Percentiles rank a stretch among this genome's conserved stretches.
Evolutionary conservation across 1,284 basidiomycete species (phyloP).

Genomic region (Lignosus rhinocerotis): DNA sequence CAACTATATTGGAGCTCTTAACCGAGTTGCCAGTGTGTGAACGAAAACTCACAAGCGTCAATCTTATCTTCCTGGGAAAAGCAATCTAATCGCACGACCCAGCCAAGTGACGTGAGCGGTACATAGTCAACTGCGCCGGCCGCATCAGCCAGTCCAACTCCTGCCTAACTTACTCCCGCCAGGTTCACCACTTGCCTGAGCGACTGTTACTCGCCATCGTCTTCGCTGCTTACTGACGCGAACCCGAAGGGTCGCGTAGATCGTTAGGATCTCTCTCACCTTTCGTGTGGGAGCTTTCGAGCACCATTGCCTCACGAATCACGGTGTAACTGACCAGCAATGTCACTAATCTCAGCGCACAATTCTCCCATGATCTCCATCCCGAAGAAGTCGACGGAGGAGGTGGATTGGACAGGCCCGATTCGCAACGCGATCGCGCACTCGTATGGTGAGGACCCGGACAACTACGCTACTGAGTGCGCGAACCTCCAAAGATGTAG

Average conservation of each 20-base stretch:
- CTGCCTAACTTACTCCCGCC: neutral
- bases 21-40: no score
- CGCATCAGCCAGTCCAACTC: neutral
- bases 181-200: neutral
- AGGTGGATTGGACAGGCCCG: conserved; percentile 91
- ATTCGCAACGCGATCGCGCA: conserved; percentile 86
- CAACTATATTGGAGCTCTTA: no score
- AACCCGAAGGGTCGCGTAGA: no score
- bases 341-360: conserved; percentile 52
- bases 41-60: no score
- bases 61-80: neutral
- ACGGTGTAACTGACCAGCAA: neutral
- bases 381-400: conserved; percentile 77
- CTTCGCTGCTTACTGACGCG: no score
- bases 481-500: conserved; percentile 84
- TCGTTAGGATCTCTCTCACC: no score
- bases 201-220: neutral
- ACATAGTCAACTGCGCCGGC: neutral
- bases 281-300: no score
- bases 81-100: conserved; percentile 6
- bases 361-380: conserved; percentile 84
- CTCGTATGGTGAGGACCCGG: conserved; percentile 93
- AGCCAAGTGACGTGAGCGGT: conserved; percentile 16
- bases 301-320: no score
- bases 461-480: conserved; percentile 84